Conservation (phyloP, 2,329 filamentous ascomycete genomes). For the Corynespora cassiicola region DNA sequence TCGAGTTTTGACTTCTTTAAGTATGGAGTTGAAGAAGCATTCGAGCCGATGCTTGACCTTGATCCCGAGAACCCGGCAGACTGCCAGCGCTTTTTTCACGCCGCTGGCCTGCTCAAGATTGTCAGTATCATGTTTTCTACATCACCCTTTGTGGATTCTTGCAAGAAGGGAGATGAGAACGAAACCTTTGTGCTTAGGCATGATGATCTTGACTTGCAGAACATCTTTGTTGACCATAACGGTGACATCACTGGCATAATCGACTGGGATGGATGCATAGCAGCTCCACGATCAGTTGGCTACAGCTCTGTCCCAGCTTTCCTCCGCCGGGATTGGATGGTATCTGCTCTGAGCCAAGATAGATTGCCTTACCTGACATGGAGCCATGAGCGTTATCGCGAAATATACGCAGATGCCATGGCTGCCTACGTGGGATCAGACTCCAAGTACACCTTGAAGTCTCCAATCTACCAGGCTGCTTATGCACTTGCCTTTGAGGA, state of each 20-base stretch:
- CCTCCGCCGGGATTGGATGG: slow-evolving; percentile 15
- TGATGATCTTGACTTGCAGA: slow-evolving; percentile 27
- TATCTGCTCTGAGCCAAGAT: too few relatives aligned
- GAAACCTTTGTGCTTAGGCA: slow-evolving; percentile 21
- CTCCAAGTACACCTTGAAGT: slow-evolving; percentile 18
- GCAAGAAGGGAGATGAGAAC: not conserved
- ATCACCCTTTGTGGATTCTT: not conserved
- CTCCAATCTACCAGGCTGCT: slow-evolving; percentile 2
- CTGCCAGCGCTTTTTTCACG: not conserved
- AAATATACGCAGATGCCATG: slow-evolving; percentile 19
- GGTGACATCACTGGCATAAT: slow-evolving; percentile 27
- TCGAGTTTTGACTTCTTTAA: slow-evolving; percentile 5
- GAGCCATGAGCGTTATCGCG: slow-evolving; percentile 14
- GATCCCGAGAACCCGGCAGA: too few relatives aligned
- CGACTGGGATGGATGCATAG: slow-evolving; percentile 22
- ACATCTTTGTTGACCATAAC: slow-evolving; percentile 22
- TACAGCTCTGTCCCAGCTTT: slow-evolving; percentile 15
- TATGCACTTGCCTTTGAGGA: slow-evolving; percentile 1
- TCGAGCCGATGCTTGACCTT: too few relatives aligned
- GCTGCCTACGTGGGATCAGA: slow-evolving; percentile 7
- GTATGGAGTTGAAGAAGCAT: slow-evolving; percentile 8
- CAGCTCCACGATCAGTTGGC: slow-evolving; percentile 16
- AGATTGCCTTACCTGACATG: not conserved
- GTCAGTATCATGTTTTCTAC: slow-evolving; percentile 3
- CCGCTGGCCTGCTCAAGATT: not conserved